phyloP scores from a whole-genome alignment of 768 basidiomycete species.

The Suillus bovinus region DNA sequence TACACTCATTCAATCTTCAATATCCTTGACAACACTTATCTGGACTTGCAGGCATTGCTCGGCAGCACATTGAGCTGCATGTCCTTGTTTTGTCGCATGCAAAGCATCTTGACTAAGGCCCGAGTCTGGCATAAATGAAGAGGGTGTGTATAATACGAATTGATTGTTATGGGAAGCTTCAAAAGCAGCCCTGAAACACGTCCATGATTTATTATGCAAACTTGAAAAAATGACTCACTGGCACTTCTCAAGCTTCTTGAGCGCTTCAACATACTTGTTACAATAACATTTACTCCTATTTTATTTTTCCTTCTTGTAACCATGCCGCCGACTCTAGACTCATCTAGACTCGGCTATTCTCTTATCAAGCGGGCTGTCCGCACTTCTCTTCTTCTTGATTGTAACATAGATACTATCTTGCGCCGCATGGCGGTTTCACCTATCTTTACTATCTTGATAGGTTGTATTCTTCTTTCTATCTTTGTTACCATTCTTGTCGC shows the following conservation, averaged over 20 bases:
- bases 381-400: no score
- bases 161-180: background rate
- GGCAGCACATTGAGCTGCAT: conserved; percentile 18
- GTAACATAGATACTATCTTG: no score
- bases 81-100: conserved; percentile 22
- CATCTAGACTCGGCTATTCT: no score
- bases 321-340: no score
- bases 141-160: conserved; percentile 19
- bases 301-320: no score
- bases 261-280: background rate
- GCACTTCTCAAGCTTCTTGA: background rate
- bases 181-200: background rate
- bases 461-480: no score
- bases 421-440: no score
- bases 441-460: no score
- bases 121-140: conserved; percentile 14
- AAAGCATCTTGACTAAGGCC: conserved; percentile 16
- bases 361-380: no score
- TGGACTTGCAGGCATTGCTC: conserved; percentile 19
- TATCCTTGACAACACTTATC: background rate
- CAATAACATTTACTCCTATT: no score
- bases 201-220: background rate
- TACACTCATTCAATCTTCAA: conserved; percentile 28
- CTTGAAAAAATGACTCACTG: conserved; percentile 5
- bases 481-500: no score